Conservation (phyloP, 2,329 filamentous ascomycete species). For the Clonostachys solani region DNA sequence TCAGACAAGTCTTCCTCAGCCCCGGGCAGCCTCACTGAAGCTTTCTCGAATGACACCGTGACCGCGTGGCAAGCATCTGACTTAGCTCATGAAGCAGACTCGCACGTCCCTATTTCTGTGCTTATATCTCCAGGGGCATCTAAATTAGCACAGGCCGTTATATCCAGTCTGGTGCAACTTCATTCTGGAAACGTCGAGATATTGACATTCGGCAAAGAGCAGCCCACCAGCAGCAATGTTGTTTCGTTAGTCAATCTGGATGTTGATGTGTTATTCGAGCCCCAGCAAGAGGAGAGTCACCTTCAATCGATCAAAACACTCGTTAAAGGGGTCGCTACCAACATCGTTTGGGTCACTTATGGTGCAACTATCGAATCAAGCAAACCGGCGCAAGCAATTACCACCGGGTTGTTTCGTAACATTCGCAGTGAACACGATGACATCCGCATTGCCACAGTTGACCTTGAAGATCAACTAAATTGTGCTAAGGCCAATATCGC, state of each 20-base stretch:
- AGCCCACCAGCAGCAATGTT: neutral
- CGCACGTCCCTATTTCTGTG: too few species aligned
- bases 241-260: neutral
- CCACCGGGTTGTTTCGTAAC: conserved; percentile 1
- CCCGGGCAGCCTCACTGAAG: too few species aligned
- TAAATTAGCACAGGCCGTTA: neutral
- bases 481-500: neutral
- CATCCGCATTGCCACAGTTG: neutral
- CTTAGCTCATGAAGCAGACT: too few species aligned
- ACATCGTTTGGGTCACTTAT: conserved; percentile 7
- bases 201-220: neutral
- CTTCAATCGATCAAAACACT: conserved; percentile 5
- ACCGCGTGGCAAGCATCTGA: too few species aligned
- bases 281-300: neutral
- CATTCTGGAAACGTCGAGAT: neutral
- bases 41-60: too few species aligned
- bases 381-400: conserved; percentile 8
- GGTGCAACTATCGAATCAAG: conserved; percentile 6
- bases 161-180: neutral
- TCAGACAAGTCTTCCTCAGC: too few species aligned
- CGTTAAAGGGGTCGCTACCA: conserved; percentile 8
- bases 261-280: neutral
- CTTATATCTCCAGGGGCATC: too few species aligned
- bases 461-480: conserved; percentile 1
- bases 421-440: neutral